A percentile compares a stretch with the other conserved stretches of the same genome.
Evolutionary conservation across 257 asterid species (phyloP).

Genomic region (Forsythia viridissima): DNA sequence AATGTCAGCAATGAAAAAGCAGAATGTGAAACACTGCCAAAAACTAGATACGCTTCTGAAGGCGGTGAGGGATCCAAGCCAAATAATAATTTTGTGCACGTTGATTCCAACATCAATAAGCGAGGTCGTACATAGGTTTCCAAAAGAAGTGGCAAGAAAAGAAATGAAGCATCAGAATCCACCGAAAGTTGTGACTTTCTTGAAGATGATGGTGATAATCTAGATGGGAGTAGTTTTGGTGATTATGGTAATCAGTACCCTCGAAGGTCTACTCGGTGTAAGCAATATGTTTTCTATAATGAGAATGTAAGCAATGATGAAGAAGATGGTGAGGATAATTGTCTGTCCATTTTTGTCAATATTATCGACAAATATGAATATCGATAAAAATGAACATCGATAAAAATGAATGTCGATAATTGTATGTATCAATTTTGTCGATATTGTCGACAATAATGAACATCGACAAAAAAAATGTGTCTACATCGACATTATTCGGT

Average conservation of each 20-base stretch:
- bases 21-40: not conserved
- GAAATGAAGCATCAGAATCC: conserved; percentile 23
- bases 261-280: conserved; percentile 39
- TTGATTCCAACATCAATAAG: conserved; percentile 8
- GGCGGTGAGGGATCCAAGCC: conserved; percentile 1
- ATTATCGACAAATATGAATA: no score
- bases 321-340: conserved; percentile 20
- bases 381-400: no score
- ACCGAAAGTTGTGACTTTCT: conserved; percentile 27
- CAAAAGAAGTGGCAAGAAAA: conserved; percentile 20
- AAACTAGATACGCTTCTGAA: not conserved
- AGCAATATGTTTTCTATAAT: conserved; percentile 31
- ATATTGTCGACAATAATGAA: no score
- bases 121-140: conserved; percentile 19
- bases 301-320: conserved; percentile 15
- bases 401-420: no score
- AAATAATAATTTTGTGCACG: not conserved
- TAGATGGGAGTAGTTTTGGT: not conserved
- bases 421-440: no score
- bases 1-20: not conserved
- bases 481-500: no score
- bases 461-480: no score
- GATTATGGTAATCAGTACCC: conserved; percentile 6
- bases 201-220: conserved; percentile 1
- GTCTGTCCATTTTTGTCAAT: no score